Evolutionary conservation across 345 rosid species (phyloP), one percentile per base, ranked within the genome.

Genomic region (Rubroshorea leprosula): DNA sequence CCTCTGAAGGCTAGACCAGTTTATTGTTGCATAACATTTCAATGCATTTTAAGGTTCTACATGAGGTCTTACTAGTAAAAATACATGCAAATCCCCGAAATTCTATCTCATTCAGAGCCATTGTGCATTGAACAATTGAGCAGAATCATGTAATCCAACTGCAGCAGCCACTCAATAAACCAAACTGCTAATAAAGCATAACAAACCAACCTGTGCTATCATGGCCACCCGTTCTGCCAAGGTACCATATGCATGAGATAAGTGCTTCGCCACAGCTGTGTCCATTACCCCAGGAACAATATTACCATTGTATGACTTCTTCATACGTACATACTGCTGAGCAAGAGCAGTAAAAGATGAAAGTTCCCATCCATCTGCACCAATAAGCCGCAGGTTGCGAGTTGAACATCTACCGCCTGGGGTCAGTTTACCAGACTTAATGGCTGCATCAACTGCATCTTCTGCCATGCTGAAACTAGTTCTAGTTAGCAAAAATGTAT

Each of bases 301-400:
- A 80, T 86, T 80, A 38, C 87, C 83, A 55, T 84, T 90, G 49
- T 75, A 48, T 22, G 88, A 51, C 78, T 75, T 83, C 74, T 92
- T 92, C 97, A 89, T 84, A 54, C 96, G 96, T 55, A 81, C 76
- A 46, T 83, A 89, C 49, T 92, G 94, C 66, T 92, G 98, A 45
- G 97, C 86, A 72, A 92, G 86, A 66, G 71, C 76, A 22, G 94
- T 89, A 71, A 92, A 92, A 23, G 70, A 74, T 49, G 97, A 81
- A 43, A 89, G 91, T 29, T 92, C 94, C 97, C 97, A 92, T 64
- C 96, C 94, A 16, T 92, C 77, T 62, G 86, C 94, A 64, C 98
- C 97, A 58, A 75, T 29, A 46, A 92, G 67, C 78, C 80, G 80
- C 50, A 92, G 77, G 61, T 69, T 75, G 19, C 76, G 77, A 17